Base-by-base conservation (phyloP, 257 asterid genomes). In the Jacaranda copaia region DNA sequence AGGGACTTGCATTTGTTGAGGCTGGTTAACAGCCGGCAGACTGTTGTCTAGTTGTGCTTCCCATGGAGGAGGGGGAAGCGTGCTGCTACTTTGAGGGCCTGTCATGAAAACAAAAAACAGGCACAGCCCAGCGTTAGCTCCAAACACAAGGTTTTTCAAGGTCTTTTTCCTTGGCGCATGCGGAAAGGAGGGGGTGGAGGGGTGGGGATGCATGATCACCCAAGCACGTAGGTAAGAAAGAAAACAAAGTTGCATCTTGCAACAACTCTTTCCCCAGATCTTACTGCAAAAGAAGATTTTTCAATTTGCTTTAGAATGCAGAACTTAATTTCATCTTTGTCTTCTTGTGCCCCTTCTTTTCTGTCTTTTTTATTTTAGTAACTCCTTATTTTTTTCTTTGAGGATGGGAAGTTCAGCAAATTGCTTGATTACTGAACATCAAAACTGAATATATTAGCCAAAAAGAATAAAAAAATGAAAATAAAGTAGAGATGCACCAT, bases 1-100 rank as follows among this genome's bases (percentile, higher is more conserved):
- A 20, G 75, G 57, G 74, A 39, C 80, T 77, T 90, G 96, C 80
- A 84, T 79, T 52, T 69, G 81, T 72, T 84, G 94, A 73, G 85
- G 84, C 61, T 84, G 93, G 80, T 79, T 80, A 45, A 74, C 78
- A 20, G 82, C 46, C 19, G 84, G 81, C 69, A 81, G 81, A 79
- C 81, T 70, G 62, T 56, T 79, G 36, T 92, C 97, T 9, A 83
- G 58, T 78, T 90, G 92, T 42, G 86, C 89, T 83, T 95, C 99
- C 99, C 99, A 95, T 13, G 99, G 99, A 32, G 98, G 99, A 39
- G 96, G 98, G 63, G 99, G 99, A 48, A 92, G 64, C 4, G 92
- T 72, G 63, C 78, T 81, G 20, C 86, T 80, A 67, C 83, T 81
- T 77, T 87, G 86, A 73, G 79, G 85, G 40, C 93, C 97, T 91